phyloP scores from a whole-genome alignment of 371 early-diverging fungal genomes.

The Phascolomyces articulosus region DNA sequence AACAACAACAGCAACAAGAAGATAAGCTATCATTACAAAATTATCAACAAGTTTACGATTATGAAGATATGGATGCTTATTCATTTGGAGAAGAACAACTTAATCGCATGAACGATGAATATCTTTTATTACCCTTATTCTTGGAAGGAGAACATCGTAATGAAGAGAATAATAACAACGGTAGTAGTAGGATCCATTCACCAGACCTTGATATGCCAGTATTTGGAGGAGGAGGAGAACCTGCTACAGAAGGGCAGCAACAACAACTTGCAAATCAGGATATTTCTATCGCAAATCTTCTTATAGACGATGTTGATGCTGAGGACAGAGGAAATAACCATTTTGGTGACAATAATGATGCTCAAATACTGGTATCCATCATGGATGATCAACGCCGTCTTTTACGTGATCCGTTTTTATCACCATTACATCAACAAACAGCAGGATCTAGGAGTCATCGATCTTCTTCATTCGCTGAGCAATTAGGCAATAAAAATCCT shows the following conservation, averaged over 20 bases:
- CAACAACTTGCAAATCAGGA: background rate
- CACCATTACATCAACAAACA: background rate
- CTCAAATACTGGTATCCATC: background rate
- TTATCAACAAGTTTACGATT: no score
- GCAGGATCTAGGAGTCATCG: no score
- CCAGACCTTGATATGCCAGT: background rate
- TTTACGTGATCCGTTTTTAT: background rate
- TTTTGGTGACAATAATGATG: background rate
- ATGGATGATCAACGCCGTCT: constrained; percentile 2
- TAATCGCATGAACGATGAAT: background rate
- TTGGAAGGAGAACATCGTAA: background rate
- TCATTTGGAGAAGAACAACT: background rate
- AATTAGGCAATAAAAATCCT: no score
- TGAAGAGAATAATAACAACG: background rate
- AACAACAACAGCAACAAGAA: background rate
- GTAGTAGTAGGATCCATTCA: background rate
- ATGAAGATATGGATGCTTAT: background rate
- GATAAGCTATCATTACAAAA: no score
- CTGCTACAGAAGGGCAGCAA: background rate
- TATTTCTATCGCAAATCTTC: background rate
- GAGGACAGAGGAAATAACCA: background rate
- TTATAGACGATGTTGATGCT: background rate
- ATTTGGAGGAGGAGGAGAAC: background rate
- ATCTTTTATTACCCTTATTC: background rate
- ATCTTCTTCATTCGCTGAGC: no score